Percentiles rank a stretch among this genome's conserved stretches.
Conservation (phyloP, 495 filamentous ascomycete genomes). For the Thozetella sp. region DNA sequence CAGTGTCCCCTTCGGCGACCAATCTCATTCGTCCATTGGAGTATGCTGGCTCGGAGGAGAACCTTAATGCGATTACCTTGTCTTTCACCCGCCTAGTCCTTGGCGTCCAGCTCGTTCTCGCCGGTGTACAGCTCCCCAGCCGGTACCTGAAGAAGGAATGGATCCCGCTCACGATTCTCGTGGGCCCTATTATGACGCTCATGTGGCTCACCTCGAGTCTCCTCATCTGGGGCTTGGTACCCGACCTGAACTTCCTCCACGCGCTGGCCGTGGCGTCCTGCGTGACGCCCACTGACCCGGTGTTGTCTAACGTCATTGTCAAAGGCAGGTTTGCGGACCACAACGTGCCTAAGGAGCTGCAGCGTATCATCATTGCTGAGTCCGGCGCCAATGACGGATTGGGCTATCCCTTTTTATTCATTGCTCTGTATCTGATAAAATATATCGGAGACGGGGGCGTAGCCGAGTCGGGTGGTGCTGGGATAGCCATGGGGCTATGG, state of each 20-base stretch:
- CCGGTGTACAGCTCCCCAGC: conserved; percentile 89
- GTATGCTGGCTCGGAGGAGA: conserved; percentile 66
- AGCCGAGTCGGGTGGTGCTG: conserved; percentile 52
- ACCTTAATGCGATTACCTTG: conserved; percentile 56
- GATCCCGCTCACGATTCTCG: conserved; percentile 72
- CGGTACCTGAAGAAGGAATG: conserved; percentile 82
- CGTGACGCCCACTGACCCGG: conserved; percentile 90
- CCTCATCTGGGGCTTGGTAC: conserved; percentile 78
- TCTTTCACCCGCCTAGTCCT: conserved; percentile 88
- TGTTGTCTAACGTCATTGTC: conserved; percentile 86
- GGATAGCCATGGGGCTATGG: conserved; percentile 77
- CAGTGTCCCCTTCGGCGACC: conserved; percentile 75
- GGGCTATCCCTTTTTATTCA: conserved; percentile 90
- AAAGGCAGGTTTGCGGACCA: conserved; percentile 94
- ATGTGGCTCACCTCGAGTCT: conserved; percentile 90
- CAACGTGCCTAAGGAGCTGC: conserved; percentile 79
- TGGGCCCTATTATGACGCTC: conserved; percentile 82
- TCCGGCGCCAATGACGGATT: conserved; percentile 91
- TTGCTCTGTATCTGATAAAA: conserved; percentile 82
- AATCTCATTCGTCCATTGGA: conserved; percentile 77
- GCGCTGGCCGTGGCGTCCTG: conserved; percentile 80
- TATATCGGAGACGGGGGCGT: conserved; percentile 60
- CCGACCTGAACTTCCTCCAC: conserved; percentile 72
- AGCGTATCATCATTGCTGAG: conserved; percentile 88
- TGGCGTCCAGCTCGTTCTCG: conserved; percentile 87